phyloP scores from a whole-genome alignment of 306 rosid genomes.

The Vicia faba region DNA sequence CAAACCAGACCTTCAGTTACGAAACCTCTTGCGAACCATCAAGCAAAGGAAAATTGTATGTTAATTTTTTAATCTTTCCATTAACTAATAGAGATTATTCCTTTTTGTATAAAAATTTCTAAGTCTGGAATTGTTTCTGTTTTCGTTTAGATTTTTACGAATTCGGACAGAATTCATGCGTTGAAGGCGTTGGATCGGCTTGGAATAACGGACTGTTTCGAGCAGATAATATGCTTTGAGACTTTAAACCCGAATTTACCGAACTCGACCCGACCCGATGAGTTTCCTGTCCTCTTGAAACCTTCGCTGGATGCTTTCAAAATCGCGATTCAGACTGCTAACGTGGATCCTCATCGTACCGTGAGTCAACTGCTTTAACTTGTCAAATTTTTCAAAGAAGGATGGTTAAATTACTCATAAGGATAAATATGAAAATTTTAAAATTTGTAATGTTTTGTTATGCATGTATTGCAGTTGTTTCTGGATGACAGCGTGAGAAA shows the following conservation, averaged over 20 bases:
- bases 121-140: not conserved
- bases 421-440: not conserved
- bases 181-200: constrained; percentile 54
- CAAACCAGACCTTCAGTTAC: constrained; percentile 65
- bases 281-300: constrained; percentile 74
- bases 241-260: constrained; percentile 83
- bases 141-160: constrained; percentile 65
- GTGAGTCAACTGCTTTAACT: constrained; percentile 32
- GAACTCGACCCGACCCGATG: constrained; percentile 55
- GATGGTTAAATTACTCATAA: too few relatives aligned
- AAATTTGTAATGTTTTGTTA: not conserved
- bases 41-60: constrained; percentile 71
- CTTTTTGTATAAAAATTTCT: not conserved
- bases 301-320: constrained; percentile 75
- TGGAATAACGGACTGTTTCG: constrained; percentile 67
- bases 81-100: not conserved
- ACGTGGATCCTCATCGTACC: constrained; percentile 72
- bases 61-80: not conserved
- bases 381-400: not conserved
- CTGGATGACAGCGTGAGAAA: constrained; percentile 73
- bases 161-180: constrained; percentile 81
- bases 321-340: constrained; percentile 53
- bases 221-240: constrained; percentile 79
- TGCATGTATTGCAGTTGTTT: constrained; percentile 56
- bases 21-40: constrained; percentile 58